A percentile compares a stretch with the other conserved stretches of the same genome.
Conservation (phyloP, 306 rosid genomes). For the Acacia melanoxylon region DNA sequence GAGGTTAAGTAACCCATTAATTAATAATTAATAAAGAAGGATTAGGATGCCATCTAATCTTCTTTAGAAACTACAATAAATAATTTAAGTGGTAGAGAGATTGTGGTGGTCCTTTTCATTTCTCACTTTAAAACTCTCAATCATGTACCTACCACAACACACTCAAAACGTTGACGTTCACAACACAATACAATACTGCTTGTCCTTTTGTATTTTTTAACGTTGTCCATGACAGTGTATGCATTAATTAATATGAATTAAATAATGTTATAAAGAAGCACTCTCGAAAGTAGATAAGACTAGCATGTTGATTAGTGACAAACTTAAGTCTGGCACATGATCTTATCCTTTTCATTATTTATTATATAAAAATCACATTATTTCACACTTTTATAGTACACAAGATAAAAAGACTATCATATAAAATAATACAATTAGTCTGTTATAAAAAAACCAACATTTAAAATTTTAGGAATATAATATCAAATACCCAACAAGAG, state of each 20-base stretch:
- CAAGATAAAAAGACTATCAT: background rate
- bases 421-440: background rate
- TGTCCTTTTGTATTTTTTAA: background rate
- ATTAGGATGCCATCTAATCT: slow-evolving; percentile 5
- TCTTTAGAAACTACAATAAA: background rate
- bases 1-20: background rate
- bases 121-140: background rate
- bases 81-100: background rate
- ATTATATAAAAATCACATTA: background rate
- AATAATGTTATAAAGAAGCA: background rate
- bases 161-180: background rate
- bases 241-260: background rate
- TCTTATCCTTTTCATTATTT: background rate
- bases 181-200: background rate
- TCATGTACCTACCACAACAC: background rate
- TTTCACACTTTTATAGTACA: background rate
- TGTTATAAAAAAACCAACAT: background rate
- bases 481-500: background rate
- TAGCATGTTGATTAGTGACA: background rate
- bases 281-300: background rate
- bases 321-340: background rate
- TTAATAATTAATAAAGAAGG: background rate
- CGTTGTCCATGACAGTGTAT: background rate
- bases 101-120: slow-evolving; percentile 13
- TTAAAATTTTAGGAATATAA: background rate